Base-by-base conservation (phyloP, 139 green algal genomes). In the Chlorella sp. region DNA sequence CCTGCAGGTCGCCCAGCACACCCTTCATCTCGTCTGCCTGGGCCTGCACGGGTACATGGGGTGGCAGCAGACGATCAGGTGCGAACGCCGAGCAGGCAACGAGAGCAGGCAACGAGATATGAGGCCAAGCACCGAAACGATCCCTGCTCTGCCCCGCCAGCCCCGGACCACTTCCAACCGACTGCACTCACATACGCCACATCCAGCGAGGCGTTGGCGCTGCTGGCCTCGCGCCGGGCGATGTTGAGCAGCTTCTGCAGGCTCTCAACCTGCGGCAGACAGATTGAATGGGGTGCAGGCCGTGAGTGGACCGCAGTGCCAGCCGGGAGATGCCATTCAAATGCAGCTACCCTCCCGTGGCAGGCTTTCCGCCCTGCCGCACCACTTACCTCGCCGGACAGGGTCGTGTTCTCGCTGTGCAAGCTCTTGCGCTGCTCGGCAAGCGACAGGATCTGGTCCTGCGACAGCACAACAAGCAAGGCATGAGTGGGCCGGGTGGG, bases 221-320 rank as follows among this genome's bases (percentile, higher is more conserved):
- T 55, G 64, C 78, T 75, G 44, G 47, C 57, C 68, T 79, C 68
- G 34, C 26, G n/a, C 15, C 64, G 69, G 21, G 73, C 51, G 6
- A 85, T 85, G 47, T 28, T n/a, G 26, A 78, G 80, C 47, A 39
- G 47, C 28, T 63, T 41, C 51, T 85, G 68, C 80, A 85, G 80
- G 38, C 39, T 57, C 20, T 78, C 51, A 4, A 85, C 80, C 80
- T 85, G 78, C 41, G 32, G 20, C 44, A 11, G 44, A n/a, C n/a
- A n/a, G n/a, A n/a, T n/a, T n/a, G n/a, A 51, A 51, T 51, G 44
- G 9, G n/a, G n/a, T n/a, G 44, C 44, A 51, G 44, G 44, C 7
- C 44, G 44, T n/a, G 44, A 51, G 44, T 51, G 44, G 44, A 51
- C 44, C 7, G 44, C 44, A 51, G 9, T 51, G n/a, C n/a, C n/a